These are phyloP conservation scores for Populus pruinosa DNA, from an alignment of 345 rosid genomes.

Conservation along the genomic window DNA sequence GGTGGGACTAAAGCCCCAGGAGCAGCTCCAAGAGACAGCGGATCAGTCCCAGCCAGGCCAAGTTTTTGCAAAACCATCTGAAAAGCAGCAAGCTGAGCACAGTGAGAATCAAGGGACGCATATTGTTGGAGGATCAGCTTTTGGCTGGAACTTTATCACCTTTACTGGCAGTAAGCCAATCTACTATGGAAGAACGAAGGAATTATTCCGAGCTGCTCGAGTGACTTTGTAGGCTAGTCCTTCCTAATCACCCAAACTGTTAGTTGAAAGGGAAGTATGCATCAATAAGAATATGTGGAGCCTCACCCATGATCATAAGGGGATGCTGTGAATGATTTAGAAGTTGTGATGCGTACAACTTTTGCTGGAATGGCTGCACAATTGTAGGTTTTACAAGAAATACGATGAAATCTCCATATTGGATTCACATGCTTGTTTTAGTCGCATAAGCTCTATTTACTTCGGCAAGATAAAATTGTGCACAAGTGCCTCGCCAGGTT, in stretches of 20 bases:
- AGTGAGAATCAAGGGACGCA: slow-evolving; percentile 21
- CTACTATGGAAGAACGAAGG: slow-evolving; percentile 69
- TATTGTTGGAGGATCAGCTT: slow-evolving; percentile 80
- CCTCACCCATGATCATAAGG: background rate
- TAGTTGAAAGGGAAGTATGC: background rate
- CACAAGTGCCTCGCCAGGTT: background rate
- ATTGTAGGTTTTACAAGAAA: background rate
- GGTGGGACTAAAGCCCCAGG: slow-evolving; percentile 19
- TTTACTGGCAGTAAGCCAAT: slow-evolving; percentile 40
- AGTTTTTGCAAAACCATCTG: slow-evolving; percentile 26
- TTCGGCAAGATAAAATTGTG: background rate
- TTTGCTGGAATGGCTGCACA: background rate
- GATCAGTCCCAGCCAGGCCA: slow-evolving; percentile 16
- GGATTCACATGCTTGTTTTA: background rate
- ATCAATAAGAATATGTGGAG: background rate
- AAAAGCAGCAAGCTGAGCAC: slow-evolving; percentile 33
- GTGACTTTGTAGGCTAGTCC: slow-evolving; percentile 12
- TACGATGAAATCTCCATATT: background rate
- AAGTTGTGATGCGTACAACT: background rate
- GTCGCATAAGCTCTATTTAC: background rate
- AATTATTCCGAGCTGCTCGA: slow-evolving; percentile 55
- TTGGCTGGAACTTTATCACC: slow-evolving; percentile 90
- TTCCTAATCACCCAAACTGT: background rate
- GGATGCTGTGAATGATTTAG: background rate
- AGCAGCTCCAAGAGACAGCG: slow-evolving; percentile 14